These are phyloP conservation scores for Galerina sulciceps DNA, from an alignment of 768 basidiomycete genomes.

Conservation along the genomic window DNA sequence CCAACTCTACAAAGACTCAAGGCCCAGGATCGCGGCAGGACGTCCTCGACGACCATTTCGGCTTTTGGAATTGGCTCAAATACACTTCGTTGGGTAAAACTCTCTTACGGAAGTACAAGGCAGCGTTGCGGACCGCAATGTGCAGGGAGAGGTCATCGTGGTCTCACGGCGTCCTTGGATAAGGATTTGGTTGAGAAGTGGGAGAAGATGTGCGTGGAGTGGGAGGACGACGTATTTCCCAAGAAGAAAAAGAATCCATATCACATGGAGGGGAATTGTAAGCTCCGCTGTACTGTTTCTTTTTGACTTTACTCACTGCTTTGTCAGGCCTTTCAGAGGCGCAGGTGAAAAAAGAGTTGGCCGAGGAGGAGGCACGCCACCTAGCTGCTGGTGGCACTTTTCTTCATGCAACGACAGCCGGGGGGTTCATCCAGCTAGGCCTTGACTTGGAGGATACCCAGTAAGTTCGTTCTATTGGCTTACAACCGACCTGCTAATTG, in stretches of 20 bases:
- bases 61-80: constrained; percentile 7
- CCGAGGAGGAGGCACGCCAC: not conserved
- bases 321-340: constrained; percentile 8
- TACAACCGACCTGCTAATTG: not conserved
- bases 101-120: not conserved
- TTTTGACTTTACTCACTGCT: too few species aligned
- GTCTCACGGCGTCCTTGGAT: not conserved
- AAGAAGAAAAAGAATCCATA: constrained; percentile 10
- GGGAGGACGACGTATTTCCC: constrained; percentile 8
- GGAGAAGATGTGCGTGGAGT: constrained; percentile 7
- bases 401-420: not conserved
- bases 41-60: constrained; percentile 7
- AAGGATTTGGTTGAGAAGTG: not conserved
- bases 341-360: constrained; percentile 6
- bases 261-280: not conserved
- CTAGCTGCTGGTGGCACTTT: not conserved
- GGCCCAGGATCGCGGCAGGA: constrained; percentile 4
- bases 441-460: constrained; percentile 10
- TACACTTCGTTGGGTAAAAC: not conserved
- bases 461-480: not conserved
- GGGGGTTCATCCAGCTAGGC: constrained; percentile 1
- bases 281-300: not conserved
- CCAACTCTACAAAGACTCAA: constrained; percentile 6
- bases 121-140: not conserved
- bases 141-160: not conserved